Evolutionary conservation across 2,329 filamentous ascomycete genomes (phyloP).

Genomic region (Hymenoscyphus scutula): DNA sequence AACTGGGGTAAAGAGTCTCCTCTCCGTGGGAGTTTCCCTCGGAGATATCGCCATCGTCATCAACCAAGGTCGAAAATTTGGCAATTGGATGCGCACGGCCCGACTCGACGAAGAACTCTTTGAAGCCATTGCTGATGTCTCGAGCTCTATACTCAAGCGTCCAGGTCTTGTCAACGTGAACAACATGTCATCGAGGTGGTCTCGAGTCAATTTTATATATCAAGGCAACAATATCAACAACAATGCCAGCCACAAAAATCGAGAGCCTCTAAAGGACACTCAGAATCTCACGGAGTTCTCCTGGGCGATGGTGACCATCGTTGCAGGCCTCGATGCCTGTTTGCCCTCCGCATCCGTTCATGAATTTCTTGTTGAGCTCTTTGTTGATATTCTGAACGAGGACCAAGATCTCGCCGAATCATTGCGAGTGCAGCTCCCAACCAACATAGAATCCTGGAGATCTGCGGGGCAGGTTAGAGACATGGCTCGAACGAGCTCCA

Average conservation of each 20-base stretch:
- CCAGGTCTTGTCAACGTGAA: neutral
- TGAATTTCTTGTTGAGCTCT: neutral
- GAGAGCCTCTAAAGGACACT: neutral
- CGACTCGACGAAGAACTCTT: neutral
- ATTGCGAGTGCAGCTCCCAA: neutral
- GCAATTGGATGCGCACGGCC: neutral
- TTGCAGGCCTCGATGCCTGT: neutral
- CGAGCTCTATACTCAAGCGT: conserved; percentile 3
- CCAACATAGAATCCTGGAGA: neutral
- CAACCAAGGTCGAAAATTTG: neutral
- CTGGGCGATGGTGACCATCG: neutral
- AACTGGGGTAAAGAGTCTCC: neutral
- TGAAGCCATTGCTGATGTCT: neutral
- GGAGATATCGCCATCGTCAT: neutral
- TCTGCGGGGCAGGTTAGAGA: neutral
- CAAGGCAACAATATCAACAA: neutral
- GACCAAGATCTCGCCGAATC: neutral
- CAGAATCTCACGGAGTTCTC: neutral
- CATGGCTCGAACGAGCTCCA: neutral
- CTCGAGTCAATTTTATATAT: neutral
- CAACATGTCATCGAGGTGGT: neutral
- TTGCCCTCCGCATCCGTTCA: neutral
- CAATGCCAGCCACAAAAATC: neutral
- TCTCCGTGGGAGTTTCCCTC: neutral
- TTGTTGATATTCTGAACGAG: neutral